A percentile compares a stretch with the other conserved stretches of the same genome.
Evolutionary conservation across 2,329 filamentous ascomycete genomes (phyloP).

Genomic region (Aschersonia sp.): DNA sequence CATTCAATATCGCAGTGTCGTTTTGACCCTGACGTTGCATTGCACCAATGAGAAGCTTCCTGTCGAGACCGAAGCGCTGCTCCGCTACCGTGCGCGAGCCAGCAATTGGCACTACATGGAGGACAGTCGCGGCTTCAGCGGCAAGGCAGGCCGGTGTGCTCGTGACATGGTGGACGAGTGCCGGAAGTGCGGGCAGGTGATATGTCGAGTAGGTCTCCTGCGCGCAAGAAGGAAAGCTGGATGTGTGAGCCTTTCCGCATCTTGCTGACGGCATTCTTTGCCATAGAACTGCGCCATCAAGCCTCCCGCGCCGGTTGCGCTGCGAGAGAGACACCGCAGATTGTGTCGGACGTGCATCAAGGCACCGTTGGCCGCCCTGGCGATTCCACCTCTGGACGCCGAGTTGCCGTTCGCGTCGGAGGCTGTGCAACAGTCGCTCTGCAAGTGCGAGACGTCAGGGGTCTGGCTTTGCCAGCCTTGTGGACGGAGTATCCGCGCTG

Average conservation of each 20-base stretch:
- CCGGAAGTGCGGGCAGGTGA: conserved; percentile 57
- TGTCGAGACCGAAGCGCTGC: conserved; percentile 38
- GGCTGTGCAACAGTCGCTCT: conserved; percentile 40
- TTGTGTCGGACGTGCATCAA: conserved; percentile 64
- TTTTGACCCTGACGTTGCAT: conserved; percentile 62
- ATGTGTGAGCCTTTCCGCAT: background rate
- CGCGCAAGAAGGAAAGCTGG: background rate
- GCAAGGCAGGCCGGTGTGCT: conserved; percentile 67
- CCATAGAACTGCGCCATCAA: conserved; percentile 79
- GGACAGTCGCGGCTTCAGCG: conserved; percentile 36
- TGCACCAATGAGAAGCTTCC: conserved; percentile 57
- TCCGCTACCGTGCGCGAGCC: conserved; percentile 41
- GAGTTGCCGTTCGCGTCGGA: conserved; percentile 33
- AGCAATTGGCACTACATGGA: conserved; percentile 46
- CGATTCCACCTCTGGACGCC: conserved; percentile 27
- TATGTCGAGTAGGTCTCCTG: conserved; percentile 58
- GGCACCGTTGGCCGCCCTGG: conserved; percentile 47
- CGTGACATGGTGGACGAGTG: conserved; percentile 78
- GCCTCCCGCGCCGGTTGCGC: conserved; percentile 49
- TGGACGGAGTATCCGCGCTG: conserved; percentile 51
- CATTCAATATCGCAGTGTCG: conserved; percentile 59
- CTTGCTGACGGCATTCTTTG: conserved; percentile 3
- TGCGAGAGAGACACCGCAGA: conserved; percentile 65
- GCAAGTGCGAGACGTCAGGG: conserved; percentile 35
- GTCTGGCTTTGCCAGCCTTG: conserved; percentile 84